A percentile compares a stretch with the other conserved stretches of the same genome.
These are phyloP conservation scores for Strobilomyces confusus DNA, from an alignment of 768 basidiomycete species.

Conservation along the genomic window DNA sequence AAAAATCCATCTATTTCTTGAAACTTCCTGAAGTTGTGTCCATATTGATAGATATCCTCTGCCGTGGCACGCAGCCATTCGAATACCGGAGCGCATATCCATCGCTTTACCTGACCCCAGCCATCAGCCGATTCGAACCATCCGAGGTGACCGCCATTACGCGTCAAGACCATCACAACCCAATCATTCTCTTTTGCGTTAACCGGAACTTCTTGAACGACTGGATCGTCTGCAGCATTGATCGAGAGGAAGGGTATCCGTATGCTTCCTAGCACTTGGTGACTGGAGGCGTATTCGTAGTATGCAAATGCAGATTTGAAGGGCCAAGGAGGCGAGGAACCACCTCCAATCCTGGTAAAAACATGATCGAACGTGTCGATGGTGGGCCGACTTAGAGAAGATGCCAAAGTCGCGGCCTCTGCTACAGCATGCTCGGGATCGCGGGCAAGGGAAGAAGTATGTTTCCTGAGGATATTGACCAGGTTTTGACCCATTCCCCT, in stretches of 20 bases:
- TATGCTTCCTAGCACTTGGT: constrained; percentile 54
- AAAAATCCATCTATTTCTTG: constrained; percentile 58
- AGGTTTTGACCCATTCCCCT: constrained; percentile 78
- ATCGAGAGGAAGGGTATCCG: constrained; percentile 72
- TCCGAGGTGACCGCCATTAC: constrained; percentile 72
- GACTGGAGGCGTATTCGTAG: constrained; percentile 54
- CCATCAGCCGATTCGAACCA: constrained; percentile 63
- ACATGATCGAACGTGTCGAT: constrained; percentile 56
- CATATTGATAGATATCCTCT: constrained; percentile 44
- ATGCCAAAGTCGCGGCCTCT: constrained; percentile 42
- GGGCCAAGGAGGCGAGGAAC: constrained; percentile 55
- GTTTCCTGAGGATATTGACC: constrained; percentile 49
- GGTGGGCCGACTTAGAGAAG: constrained; percentile 49
- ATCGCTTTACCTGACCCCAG: constrained; percentile 40
- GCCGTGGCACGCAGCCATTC: constrained; percentile 65
- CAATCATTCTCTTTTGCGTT: constrained; percentile 49
- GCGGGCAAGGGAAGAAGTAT: constrained; percentile 43
- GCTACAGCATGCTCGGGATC: constrained; percentile 51
- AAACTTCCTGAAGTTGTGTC: constrained; percentile 30
- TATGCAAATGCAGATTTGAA: constrained; percentile 44
- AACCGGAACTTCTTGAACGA: constrained; percentile 61
- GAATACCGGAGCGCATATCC: constrained; percentile 68
- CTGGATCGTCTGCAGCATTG: constrained; percentile 75
- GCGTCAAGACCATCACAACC: constrained; percentile 59
- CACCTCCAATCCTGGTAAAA: constrained; percentile 67